phyloP scores from a whole-genome alignment of 495 filamentous ascomycete genomes.

The Penicilliopsis zonata region DNA sequence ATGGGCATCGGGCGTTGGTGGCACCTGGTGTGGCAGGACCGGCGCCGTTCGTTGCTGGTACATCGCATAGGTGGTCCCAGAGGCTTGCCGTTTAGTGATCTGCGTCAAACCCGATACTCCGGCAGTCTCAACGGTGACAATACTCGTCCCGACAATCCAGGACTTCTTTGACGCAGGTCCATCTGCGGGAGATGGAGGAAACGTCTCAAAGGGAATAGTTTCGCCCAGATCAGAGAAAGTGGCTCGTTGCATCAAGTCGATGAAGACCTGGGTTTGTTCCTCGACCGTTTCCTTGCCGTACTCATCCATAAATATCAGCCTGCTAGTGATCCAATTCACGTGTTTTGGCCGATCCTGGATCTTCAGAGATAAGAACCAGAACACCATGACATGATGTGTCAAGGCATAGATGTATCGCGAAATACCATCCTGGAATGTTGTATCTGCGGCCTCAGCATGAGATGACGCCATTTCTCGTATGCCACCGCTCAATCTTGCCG shows the following conservation, averaged over 20 bases:
- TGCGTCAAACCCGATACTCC: constrained; percentile 62
- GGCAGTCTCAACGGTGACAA: constrained; percentile 75
- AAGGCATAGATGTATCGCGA: constrained; percentile 81
- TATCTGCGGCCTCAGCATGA: constrained; percentile 17
- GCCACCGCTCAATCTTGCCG: constrained; percentile 27
- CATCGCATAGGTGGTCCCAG: constrained; percentile 66
- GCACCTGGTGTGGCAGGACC: constrained; percentile 54
- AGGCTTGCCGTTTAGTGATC: constrained; percentile 73
- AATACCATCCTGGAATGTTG: constrained; percentile 26
- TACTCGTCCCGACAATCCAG: constrained; percentile 80
- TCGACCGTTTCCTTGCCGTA: constrained; percentile 66
- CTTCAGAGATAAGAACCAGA: constrained; percentile 88
- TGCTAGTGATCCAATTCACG: constrained; percentile 85
- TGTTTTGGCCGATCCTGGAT: constrained; percentile 71
- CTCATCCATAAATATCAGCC: constrained; percentile 60
- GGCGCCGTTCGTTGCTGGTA: constrained; percentile 61
- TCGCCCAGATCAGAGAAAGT: constrained; percentile 71
- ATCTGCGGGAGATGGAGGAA: constrained; percentile 51
- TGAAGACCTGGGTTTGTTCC: constrained; percentile 84
- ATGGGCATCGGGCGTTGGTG: constrained; percentile 34
- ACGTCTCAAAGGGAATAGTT: constrained; percentile 34
- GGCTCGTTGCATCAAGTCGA: constrained; percentile 92
- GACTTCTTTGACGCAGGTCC: constrained; percentile 60
- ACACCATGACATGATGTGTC: constrained; percentile 89
- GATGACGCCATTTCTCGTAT: constrained; percentile 26